Evolutionary conservation across 768 basidiomycete genomes (phyloP), one percentile per base, ranked within the genome.

Genomic region (Udeniomyces megalosporus): DNA sequence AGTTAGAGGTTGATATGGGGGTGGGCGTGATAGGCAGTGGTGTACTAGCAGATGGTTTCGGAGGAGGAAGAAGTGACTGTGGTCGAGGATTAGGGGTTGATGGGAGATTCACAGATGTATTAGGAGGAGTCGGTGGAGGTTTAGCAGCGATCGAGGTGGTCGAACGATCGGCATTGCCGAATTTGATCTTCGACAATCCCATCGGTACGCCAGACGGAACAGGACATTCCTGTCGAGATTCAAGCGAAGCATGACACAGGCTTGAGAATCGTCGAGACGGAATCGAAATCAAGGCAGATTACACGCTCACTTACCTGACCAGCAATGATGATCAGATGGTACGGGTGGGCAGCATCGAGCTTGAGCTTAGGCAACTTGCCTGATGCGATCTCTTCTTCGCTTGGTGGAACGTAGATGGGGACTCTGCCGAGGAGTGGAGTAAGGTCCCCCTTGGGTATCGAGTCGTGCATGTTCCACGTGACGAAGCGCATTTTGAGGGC

Each of bases 381-480:
- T 3, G 45, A 32, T 12, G 34, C 35, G 17, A 51, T 32, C 26
- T 45, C 55, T 22, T 31, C 62, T 31, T 8, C 3, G 12, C 42
- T n/a, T 14, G 62, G 50, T 3, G 47, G 49, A 29, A 28, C 35
- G 45, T 63, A 63, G 17, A 54, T 32, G 26, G 55, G 48, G 12
- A 63, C 62, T 11, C 38, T 26, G 7, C 62, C 62, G 2, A 63
- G 62, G 14, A 63, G 44, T 20, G 62, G 62, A 32, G 62, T 58
- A 17, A 63, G 62, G 49, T 63, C 62, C 24, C 62, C 62, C 29
- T 58, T 63, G 1, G 62, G 62, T 1, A 63, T 56, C 20, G 56
- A 51, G 54, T 63, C 62, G 56, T 63, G 62, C 51, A 63, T 63
- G 56, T 63, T 63, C 62, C 62, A 63, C 3, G 62, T 63, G 20